A percentile compares a stretch with the other conserved stretches of the same genome.
phyloP scores from a whole-genome alignment of 1,139 yeast species.

The Yueomyces sp. region DNA sequence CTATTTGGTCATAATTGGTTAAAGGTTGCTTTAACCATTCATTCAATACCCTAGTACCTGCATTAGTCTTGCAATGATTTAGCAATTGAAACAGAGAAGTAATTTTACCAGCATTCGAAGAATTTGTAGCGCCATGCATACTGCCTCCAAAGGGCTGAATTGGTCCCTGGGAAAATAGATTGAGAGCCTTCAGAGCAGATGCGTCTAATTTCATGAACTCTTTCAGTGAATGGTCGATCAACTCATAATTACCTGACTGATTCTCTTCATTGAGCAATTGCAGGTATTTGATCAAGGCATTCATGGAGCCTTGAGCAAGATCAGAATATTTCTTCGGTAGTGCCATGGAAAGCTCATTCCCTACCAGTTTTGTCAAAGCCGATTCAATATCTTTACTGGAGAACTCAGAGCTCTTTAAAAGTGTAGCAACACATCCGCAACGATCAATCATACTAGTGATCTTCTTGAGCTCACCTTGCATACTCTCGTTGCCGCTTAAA shows the following conservation, averaged over 20 bases:
- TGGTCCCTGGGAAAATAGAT: conserved; percentile 50
- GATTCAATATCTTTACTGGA: conserved; percentile 51
- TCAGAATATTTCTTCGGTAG: conserved; percentile 35
- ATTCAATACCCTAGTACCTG: conserved; percentile 74
- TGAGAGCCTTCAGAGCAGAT: conserved; percentile 79
- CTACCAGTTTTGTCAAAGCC: conserved; percentile 56
- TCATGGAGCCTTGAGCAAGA: conserved; percentile 27
- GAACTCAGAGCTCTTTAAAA: conserved; percentile 45
- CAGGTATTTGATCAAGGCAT: conserved; percentile 34
- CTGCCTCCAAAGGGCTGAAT: conserved; percentile 10
- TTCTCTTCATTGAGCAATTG: conserved; percentile 44
- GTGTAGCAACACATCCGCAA: conserved; percentile 61
- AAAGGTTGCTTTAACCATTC: conserved; percentile 97
- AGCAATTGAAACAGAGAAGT: conserved; percentile 70
- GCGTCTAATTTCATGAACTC: conserved; percentile 83
- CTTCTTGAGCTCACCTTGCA: conserved; percentile 34
- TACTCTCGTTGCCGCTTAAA: conserved; percentile 27
- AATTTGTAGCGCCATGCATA: conserved; percentile 21
- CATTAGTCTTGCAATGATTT: conserved; percentile 75
- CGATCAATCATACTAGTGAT: conserved; percentile 55
- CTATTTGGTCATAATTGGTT: conserved; percentile 46
- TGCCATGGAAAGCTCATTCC: conserved; percentile 42
- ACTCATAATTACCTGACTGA: conserved; percentile 39
- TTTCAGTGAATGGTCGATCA: conserved; percentile 56
- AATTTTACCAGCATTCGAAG: conserved; percentile 32